Base-by-base conservation (phyloP, 2,329 filamentous ascomycete species). In the Bimuria novae-zelandiae region DNA sequence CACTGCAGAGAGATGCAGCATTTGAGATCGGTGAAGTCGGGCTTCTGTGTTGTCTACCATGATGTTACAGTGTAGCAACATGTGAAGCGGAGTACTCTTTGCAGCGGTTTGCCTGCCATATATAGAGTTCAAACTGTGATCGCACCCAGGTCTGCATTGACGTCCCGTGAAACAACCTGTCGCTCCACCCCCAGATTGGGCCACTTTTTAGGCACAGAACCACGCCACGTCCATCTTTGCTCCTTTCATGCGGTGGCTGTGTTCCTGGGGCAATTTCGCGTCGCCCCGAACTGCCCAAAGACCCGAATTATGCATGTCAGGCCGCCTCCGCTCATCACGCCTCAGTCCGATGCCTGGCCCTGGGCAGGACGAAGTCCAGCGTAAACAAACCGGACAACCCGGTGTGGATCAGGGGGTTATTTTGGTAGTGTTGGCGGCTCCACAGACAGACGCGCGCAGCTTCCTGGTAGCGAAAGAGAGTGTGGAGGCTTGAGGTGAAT, bases 241-340 rank as follows among this genome's bases (percentile, higher is more conserved):
- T 27, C 30, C 33, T 19, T 7, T 10, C 17, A 21, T 47, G 44
- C 32, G 14, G 44, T 47, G 44, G 44, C 44, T 47, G 44, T 37
- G 44, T 33, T 30, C 32, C 21, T 12, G 42, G 44, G 42, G 21
- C 33, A 39, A 47, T 47, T 29, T 47, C 43, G 29, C 42, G 21
- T 22, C 11, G 23, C 42, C 42, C 42, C 30, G 14, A 44, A 12
- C 43, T 27, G 30, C n/a, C 27, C 30, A 11, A 37, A 29, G 33
- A n/a, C 21, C 33, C 44, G 44, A 29, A 17, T 46, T 27, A 47
- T 39, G n/a, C 25, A 27, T 10, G 44, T 37, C 44, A 37, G 32
- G 44, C 44, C 44, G 32, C 32, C 44, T 29, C 44, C 33, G 32
- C 32, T 37, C 43, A 36, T 25, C 33, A 41, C 40, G 16, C 14